These are phyloP conservation scores for Fusarium begoniae DNA, from an alignment of 2,329 filamentous ascomycete genomes.

Conservation along the genomic window DNA sequence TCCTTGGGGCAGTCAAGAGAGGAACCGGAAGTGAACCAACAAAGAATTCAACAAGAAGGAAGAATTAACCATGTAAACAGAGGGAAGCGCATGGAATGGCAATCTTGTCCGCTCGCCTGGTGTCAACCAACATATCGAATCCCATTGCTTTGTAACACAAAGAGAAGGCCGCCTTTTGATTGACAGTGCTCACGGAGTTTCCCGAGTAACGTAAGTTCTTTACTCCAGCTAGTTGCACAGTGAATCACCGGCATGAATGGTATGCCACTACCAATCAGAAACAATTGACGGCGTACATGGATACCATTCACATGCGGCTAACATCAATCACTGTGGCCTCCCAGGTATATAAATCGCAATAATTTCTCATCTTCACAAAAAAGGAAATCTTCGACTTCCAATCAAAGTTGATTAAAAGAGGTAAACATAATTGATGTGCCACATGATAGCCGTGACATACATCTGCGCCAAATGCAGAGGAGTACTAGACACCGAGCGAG, in stretches of 20 bases:
- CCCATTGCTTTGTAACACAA: neutral
- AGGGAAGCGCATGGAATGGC: accelerated
- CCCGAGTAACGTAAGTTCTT: accelerated
- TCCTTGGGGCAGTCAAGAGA: accelerated
- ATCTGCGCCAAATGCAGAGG: neutral
- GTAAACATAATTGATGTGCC: neutral
- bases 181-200: neutral
- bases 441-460: neutral
- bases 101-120: accelerated
- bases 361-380: accelerated
- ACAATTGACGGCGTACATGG: accelerated
- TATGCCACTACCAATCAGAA: neutral
- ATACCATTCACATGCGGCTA: accelerated
- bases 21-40: accelerated
- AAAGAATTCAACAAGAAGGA: accelerated
- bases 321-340: neutral
- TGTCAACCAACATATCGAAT: no score
- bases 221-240: no score
- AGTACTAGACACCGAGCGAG: neutral
- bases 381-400: accelerated
- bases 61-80: accelerated
- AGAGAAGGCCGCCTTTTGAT: no score
- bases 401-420: accelerated
- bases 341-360: no score
- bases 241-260: neutral